These are phyloP conservation scores for Sclerotinia borealis DNA, from an alignment of 2,329 filamentous ascomycete genomes.

Conservation along the genomic window DNA sequence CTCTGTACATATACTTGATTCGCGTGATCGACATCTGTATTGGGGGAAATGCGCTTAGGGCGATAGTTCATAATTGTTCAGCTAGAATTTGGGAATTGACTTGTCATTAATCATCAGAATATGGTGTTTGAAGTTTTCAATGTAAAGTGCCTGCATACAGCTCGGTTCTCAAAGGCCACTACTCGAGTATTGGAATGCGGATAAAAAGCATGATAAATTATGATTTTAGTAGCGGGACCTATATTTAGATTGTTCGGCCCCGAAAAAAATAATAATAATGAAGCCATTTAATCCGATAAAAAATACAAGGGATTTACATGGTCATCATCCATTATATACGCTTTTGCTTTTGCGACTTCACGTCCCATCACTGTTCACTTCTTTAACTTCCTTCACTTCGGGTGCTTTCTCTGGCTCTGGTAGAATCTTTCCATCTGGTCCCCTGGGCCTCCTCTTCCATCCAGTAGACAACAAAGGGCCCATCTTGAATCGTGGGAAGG, in stretches of 20 bases:
- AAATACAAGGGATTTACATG: slow-evolving; percentile 11
- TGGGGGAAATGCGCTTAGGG: neutral
- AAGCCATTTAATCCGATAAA: slow-evolving; percentile 1
- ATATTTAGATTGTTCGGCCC: neutral
- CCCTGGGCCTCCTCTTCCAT: slow-evolving; percentile 66
- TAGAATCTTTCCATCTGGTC: slow-evolving; percentile 30
- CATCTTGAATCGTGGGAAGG: slow-evolving; percentile 81
- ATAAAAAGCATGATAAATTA: neutral
- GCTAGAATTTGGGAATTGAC: neutral
- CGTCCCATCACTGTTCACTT: slow-evolving; percentile 11
- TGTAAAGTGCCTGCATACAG: neutral
- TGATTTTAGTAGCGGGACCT: neutral
- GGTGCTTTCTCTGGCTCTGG: slow-evolving; percentile 20
- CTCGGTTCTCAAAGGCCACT: neutral
- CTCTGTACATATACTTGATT: neutral
- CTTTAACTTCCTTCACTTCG: slow-evolving; percentile 12
- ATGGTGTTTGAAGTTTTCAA: neutral
- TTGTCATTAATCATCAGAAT: neutral
- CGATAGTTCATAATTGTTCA: neutral
- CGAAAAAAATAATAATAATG: neutral
- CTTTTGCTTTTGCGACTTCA: slow-evolving; percentile 7
- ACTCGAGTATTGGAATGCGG: neutral
- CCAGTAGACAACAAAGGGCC: slow-evolving; percentile 71
- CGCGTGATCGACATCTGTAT: neutral
- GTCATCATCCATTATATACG: slow-evolving; percentile 15